Percentiles rank a stretch among this genome's conserved stretches.
Evolutionary conservation across 331 rosid species (phyloP).

Genomic region (Quercus lobata): DNA sequence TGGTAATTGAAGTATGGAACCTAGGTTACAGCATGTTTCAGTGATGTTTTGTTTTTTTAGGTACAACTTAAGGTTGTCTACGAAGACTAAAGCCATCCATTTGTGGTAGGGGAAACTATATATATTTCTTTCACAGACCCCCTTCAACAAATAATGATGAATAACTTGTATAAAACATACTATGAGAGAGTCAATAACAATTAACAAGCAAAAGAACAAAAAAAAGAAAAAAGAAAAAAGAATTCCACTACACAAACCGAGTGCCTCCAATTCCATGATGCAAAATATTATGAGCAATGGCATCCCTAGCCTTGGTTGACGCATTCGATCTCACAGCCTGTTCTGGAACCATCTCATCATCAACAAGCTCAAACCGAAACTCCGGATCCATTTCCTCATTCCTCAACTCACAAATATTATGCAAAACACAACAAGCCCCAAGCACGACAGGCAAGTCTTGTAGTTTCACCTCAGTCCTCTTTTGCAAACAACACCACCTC

Average conservation of each 20-base stretch:
- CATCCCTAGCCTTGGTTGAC: conserved; percentile 74
- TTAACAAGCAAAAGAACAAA: no score
- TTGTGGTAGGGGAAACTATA: conserved; percentile 29
- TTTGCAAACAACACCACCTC: conserved; percentile 86
- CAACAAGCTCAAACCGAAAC: conserved; percentile 42
- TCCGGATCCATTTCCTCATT: conserved; percentile 68
- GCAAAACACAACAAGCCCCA: conserved; percentile 93
- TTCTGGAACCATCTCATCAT: conserved; percentile 83
- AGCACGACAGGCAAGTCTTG: conserved; percentile 91
- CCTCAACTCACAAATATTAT: conserved; percentile 76
- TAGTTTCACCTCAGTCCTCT: conserved; percentile 81
- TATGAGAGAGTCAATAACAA: conserved; percentile 18
- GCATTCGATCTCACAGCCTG: conserved; percentile 45
- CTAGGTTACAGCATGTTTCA: conserved; percentile 8
- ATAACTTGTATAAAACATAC: conserved; percentile 11
- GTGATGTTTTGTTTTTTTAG: neutral
- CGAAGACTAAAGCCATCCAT: conserved; percentile 19
- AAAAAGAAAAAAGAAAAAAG: neutral
- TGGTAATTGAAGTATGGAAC: conserved; percentile 23
- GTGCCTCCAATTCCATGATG: conserved; percentile 97
- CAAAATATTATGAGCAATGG: conserved; percentile 87
- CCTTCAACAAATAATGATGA: conserved; percentile 31
- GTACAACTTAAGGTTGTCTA: conserved; percentile 21
- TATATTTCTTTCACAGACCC: conserved; percentile 34
- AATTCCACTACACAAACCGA: conserved; percentile 45